phyloP scores from a whole-genome alignment of 768 basidiomycete species.

The Mycena chlorophos region DNA sequence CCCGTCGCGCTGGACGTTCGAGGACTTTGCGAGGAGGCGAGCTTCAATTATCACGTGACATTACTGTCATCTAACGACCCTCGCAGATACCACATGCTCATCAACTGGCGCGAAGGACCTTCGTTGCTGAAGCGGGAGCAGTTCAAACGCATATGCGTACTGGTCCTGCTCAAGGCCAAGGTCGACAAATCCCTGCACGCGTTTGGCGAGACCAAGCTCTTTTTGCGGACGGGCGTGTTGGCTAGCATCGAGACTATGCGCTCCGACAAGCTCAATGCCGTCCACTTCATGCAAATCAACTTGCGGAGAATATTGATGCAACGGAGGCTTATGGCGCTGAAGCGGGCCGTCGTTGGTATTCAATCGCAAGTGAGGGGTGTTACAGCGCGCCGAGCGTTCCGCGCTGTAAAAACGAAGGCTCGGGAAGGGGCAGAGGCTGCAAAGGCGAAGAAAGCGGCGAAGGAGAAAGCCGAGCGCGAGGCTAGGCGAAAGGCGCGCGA shows the following conservation, averaged over 20 bases:
- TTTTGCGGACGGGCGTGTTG: conserved; percentile 98
- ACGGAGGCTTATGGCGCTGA: conserved; percentile 70
- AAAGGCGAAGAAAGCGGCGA: conserved; percentile 11
- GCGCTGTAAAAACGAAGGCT: conserved; percentile 8
- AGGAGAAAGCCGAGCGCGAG: conserved; percentile 5
- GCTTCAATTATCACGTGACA: not conserved
- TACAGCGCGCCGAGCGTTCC: conserved; percentile 43
- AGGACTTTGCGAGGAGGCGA: conserved; percentile 86
- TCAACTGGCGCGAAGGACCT: conserved; percentile 81
- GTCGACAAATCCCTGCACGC: conserved; percentile 96
- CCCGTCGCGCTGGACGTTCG: conserved; percentile 96
- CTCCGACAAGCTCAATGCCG: conserved; percentile 82
- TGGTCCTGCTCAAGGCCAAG: conserved; percentile 82
- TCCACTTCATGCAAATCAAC: conserved; percentile 96
- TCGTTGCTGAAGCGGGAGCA: conserved; percentile 81
- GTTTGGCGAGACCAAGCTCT: conserved; percentile 96
- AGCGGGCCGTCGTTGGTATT: conserved; percentile 73
- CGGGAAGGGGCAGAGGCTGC: conserved; percentile 13
- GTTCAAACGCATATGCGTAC: conserved; percentile 74
- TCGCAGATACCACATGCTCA: conserved; percentile 91
- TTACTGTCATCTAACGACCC: conserved; percentile 5
- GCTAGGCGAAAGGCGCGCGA: conserved; percentile 1
- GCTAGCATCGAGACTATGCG: conserved; percentile 90
- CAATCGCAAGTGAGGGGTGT: conserved; percentile 94
- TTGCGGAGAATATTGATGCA: conserved; percentile 83